A percentile compares a stretch with the other conserved stretches of the same genome.
These are phyloP conservation scores for Thermothelomyces thermophilus DNA, from an alignment of 2,329 filamentous ascomycete genomes.

Conservation along the genomic window DNA sequence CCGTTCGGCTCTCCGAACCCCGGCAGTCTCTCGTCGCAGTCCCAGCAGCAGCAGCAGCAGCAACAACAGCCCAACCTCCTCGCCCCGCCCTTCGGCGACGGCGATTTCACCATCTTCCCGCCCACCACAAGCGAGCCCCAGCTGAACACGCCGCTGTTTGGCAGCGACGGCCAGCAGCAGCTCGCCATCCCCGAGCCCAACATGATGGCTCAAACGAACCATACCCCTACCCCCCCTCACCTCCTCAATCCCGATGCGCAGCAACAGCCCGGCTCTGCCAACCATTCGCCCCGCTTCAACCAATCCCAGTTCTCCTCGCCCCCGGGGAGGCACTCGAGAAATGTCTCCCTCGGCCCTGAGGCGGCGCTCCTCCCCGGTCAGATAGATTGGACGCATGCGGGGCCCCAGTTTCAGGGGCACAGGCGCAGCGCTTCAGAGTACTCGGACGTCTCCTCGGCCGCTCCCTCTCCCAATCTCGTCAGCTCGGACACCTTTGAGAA, in stretches of 20 bases:
- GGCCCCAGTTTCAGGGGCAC: constrained; percentile 67
- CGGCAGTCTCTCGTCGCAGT: constrained; percentile 33
- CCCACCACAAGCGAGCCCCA: constrained; percentile 46
- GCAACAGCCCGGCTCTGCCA: constrained; percentile 41
- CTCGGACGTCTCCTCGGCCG: constrained; percentile 81
- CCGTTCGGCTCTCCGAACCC: constrained; percentile 41
- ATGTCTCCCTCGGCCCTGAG: constrained; percentile 51
- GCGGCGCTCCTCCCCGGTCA: constrained; percentile 50
- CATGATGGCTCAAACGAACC: constrained; percentile 50
- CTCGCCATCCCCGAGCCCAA: constrained; percentile 43
- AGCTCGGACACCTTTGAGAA: constrained; percentile 74
- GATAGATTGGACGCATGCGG: constrained; percentile 45
- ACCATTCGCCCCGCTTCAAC: constrained; percentile 52
- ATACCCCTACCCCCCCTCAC: constrained; percentile 51
- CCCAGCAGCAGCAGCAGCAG: constrained; percentile 7
- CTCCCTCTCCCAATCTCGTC: constrained; percentile 74
- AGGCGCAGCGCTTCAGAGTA: constrained; percentile 82
- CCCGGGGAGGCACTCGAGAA: constrained; percentile 44
- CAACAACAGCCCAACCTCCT: constrained; percentile 38
- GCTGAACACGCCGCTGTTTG: constrained; percentile 57
- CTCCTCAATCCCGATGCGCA: constrained; percentile 44
- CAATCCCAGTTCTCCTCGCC: constrained; percentile 50
- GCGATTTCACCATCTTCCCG: constrained; percentile 61
- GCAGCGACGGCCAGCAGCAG: constrained; percentile 43
- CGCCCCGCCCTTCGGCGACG: constrained; percentile 44